phyloP scores from a whole-genome alignment of 1,284 basidiomycete species.

The Phylloboletellus chloephorus region DNA sequence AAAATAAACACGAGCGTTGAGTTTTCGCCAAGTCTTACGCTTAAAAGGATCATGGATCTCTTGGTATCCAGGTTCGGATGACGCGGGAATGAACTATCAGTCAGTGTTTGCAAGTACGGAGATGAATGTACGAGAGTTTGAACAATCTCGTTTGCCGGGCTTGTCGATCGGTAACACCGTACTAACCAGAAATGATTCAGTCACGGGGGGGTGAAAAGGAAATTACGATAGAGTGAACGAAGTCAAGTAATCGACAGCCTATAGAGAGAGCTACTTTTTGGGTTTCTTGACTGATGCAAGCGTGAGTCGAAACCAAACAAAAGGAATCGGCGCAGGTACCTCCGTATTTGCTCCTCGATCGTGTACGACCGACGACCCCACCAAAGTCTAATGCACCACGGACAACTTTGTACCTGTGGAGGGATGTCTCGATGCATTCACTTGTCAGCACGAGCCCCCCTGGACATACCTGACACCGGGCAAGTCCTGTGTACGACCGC shows the following conservation, averaged over 20 bases:
- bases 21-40: background rate
- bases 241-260: background rate
- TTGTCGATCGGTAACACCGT: background rate
- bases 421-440: conserved; percentile 4
- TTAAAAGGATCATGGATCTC: background rate
- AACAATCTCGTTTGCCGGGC: background rate
- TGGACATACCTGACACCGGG: conserved; percentile 85
- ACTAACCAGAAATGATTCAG: background rate
- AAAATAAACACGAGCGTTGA: background rate
- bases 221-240: conserved; percentile 5
- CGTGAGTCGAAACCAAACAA: conserved; percentile 8
- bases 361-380: conserved; percentile 82
- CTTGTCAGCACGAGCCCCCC: background rate
- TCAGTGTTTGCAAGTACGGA: background rate
- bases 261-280: conserved; percentile 44
- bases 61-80: too few species aligned
- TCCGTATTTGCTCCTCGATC: conserved; percentile 89
- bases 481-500: conserved; percentile 95
- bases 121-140: background rate
- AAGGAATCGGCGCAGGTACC: conserved; percentile 49
- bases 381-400: conserved; percentile 91
- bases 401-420: conserved; percentile 85
- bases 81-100: background rate
- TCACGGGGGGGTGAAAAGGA: background rate
- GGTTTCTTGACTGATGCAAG: conserved; percentile 79